These are phyloP conservation scores for Starmerella sirachaensis DNA, from an alignment of 805 yeast species.

Conservation along the genomic window DNA sequence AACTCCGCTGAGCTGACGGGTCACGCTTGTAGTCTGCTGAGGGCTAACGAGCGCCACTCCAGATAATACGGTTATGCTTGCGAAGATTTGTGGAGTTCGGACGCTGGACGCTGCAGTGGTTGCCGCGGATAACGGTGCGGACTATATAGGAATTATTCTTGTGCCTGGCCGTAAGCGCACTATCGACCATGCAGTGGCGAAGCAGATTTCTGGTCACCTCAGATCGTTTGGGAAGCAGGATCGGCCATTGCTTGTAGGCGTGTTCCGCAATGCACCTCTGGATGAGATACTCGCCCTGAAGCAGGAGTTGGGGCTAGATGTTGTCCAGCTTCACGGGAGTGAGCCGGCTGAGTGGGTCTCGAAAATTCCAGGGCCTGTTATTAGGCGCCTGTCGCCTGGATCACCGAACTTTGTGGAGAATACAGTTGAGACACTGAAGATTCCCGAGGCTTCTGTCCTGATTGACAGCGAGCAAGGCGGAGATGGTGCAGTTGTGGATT, in stretches of 20 bases:
- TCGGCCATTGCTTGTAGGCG: constrained; percentile 56
- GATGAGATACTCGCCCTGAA: constrained; percentile 42
- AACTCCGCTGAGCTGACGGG: too few species aligned
- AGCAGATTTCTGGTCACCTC: constrained; percentile 33
- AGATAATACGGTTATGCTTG: too few species aligned
- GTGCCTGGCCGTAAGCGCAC: constrained; percentile 78
- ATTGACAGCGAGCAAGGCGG: constrained; percentile 89
- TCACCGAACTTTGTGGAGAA: constrained; percentile 31
- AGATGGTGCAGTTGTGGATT: constrained; percentile 69
- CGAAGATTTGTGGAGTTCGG: constrained; percentile 77
- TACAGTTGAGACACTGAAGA: neutral
- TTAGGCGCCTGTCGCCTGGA: constrained; percentile 58
- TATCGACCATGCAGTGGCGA: constrained; percentile 38
- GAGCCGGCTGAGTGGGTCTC: constrained; percentile 41
- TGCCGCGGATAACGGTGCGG: constrained; percentile 64
- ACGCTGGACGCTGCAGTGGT: constrained; percentile 52
- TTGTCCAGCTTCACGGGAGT: constrained; percentile 82
- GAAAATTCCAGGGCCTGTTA: constrained; percentile 43
- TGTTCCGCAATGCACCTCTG: constrained; percentile 68
- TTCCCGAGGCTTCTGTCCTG: constrained; percentile 35
- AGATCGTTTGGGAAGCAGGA: constrained; percentile 15
- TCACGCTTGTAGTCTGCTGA: too few species aligned
- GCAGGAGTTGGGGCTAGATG: constrained; percentile 44
- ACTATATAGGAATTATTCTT: constrained; percentile 69
- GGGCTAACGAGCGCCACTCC: too few species aligned